Base-by-base conservation (phyloP, 2,329 filamentous ascomycete genomes). In the Colletotrichum abscissum region DNA sequence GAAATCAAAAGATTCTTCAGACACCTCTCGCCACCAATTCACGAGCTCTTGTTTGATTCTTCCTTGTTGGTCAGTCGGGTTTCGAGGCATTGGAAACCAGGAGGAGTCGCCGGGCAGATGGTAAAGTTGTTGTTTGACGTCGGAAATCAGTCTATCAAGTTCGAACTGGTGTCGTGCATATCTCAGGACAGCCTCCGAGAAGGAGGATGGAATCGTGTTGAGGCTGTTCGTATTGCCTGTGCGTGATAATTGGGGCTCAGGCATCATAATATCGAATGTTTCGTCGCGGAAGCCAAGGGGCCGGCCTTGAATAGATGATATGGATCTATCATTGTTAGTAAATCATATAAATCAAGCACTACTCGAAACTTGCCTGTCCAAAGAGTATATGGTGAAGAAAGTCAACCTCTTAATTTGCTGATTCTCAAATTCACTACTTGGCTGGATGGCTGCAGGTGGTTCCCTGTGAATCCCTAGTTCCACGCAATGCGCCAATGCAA, bases 391-490 rank as follows among this genome's bases (percentile, higher is more conserved):
- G 3, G 78, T 82, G 46, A 78, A 83, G 38, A 84, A 84, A 0
- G 80, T 77, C 11, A 80, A 76, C 42, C 78, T 76, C 11, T 72
- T 59, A 16, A 78, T 65, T 46, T 78, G 67, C 14, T 74, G 65
- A 2, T 67, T 55, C 22, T 74, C 71, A 2, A 57, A 49, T 4
- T 75, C 75, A 1, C 14, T 58, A 2, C 14, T 58, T 0, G 64
- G 49, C 4, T 75, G 56, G 1, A 42, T 16, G 9, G 65, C 16
- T 26, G 58, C 62, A 22, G 66, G 24, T n/a, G 78, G 77, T 67
- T 83, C 81, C 42, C 81, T 77, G 63, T 84, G 82, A 5, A 84
- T 75, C 5, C 82, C 82, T 7, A 84, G 67, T 52, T 84, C 82
- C 8, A 84, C 77, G 28, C 80, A 81, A 68, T 84, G 79, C 1